Base-by-base conservation (phyloP, 306 rosid genomes). In the Calophaca sinica region DNA sequence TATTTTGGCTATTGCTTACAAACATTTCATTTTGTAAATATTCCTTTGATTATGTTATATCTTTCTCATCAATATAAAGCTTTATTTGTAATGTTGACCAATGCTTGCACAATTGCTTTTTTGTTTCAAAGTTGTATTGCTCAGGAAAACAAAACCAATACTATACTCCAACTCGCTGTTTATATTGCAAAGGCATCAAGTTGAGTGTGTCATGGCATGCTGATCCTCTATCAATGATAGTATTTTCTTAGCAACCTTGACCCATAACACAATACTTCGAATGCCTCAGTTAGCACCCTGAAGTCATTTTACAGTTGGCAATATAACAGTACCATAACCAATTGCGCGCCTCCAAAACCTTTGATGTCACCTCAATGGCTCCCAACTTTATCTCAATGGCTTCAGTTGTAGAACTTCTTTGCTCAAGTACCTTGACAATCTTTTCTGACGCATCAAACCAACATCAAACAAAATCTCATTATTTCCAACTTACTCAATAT, bases 221-320 rank as follows among this genome's bases (percentile, higher is more conserved):
- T 82, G 86, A 75, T 82, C 87, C 62, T 82, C 87, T 52, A 83
- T 44, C 59, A 83, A 45, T 4, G 96, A 86, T 35, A 94, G 76
- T 78, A 97, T 89, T 78, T 96, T 83, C 77, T 80, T 88, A 9
- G 97, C 88, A 80, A 88, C 94, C 84, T 91, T 94, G 96, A 84
- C 73, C 96, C 79, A 63, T 86, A 90, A 81, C 96, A 91, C 97
- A 97, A 94, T 38, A 88, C 90, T 78, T 91, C 96, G 64, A 94
- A 94, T 48, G 96, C 96, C 81, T 91, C 96, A 0, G 96, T 86
- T 68, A 94, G 84, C 84, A 91, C 97, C 68, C 53, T 85, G 90
- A 64, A 90, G 87, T 73, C 97, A 90, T 70, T 84, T 90, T 3
- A 77, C 72, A 3, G 89, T 87, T 28, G 96, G 96, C 74, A 94